Evolutionary conservation across 768 basidiomycete species (phyloP).

Genomic region (Lactifluus subvellereus): DNA sequence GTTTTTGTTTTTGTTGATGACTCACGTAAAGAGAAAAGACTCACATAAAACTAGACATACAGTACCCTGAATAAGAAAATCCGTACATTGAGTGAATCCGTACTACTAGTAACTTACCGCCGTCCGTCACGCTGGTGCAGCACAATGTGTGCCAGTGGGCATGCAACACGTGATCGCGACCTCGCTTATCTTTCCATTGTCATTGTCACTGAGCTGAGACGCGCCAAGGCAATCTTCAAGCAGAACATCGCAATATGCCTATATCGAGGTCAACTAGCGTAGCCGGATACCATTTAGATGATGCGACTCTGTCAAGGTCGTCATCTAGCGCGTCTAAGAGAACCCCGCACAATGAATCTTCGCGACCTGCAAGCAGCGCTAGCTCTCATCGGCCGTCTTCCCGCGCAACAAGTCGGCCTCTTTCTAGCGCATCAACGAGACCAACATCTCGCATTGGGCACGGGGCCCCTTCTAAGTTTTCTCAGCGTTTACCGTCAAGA

Average conservation of each 20-base stretch:
- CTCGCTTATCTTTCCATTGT: neutral
- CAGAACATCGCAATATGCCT: slow-evolving; percentile 11
- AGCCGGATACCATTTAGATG: slow-evolving; percentile 11
- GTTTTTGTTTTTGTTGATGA: no score
- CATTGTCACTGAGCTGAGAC: neutral
- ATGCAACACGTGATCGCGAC: neutral
- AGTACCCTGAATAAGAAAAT: no score
- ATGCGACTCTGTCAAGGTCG: neutral
- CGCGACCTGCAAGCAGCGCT: slow-evolving; percentile 43
- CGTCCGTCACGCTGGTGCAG: no score
- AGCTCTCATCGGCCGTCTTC: slow-evolving; percentile 42
- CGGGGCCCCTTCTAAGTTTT: slow-evolving; percentile 31
- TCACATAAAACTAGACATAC: no score
- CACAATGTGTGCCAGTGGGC: no score
- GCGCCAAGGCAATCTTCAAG: neutral
- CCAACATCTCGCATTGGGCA: slow-evolving; percentile 30
- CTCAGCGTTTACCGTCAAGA: slow-evolving; percentile 48
- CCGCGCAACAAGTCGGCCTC: slow-evolving; percentile 38
- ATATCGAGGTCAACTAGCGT: slow-evolving; percentile 31
- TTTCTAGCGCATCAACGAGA: slow-evolving; percentile 28
- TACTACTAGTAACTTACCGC: neutral
- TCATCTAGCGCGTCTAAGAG: slow-evolving; percentile 27
- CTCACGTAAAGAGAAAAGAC: no score
- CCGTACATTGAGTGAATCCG: neutral
- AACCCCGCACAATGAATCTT: slow-evolving; percentile 36